Conservation (phyloP, 106 monocot genomes). For the Ottelia alismoides region DNA sequence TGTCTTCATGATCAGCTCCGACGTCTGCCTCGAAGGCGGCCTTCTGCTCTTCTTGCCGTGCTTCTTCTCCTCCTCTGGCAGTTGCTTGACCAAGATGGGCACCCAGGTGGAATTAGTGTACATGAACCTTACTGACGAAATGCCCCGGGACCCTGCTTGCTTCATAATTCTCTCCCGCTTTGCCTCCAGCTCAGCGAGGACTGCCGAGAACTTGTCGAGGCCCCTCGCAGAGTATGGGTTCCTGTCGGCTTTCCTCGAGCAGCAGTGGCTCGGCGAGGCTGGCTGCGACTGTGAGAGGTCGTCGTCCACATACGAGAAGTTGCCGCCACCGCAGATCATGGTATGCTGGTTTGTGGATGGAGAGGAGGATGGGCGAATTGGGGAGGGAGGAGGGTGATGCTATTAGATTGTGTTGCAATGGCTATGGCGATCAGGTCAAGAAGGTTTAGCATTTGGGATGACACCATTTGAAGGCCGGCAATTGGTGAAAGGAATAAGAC, state of each 20-base stretch:
- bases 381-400: too few species aligned
- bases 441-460: too few species aligned
- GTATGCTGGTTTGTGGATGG: too few species aligned
- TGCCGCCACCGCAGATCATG: background rate
- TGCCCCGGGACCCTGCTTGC: background rate
- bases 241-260: background rate
- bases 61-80: background rate
- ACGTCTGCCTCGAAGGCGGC: too few species aligned
- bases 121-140: background rate
- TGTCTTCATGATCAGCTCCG: background rate
- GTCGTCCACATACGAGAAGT: background rate
- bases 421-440: too few species aligned
- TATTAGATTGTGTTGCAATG: too few species aligned
- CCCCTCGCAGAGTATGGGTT: slow-evolving; percentile 6
- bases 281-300: background rate
- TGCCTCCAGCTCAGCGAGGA: background rate
- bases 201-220: slow-evolving; percentile 1
- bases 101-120: slow-evolving; percentile 2
- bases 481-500: too few species aligned
- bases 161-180: slow-evolving; percentile 1
- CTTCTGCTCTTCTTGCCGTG: background rate
- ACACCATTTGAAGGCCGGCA: too few species aligned
- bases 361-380: too few species aligned
- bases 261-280: background rate
- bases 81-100: background rate